Percentiles rank a stretch among this genome's conserved stretches.
Evolutionary conservation across 1,139 yeast genomes (phyloP).

Genomic region (Sugiyamaella paludigena): DNA sequence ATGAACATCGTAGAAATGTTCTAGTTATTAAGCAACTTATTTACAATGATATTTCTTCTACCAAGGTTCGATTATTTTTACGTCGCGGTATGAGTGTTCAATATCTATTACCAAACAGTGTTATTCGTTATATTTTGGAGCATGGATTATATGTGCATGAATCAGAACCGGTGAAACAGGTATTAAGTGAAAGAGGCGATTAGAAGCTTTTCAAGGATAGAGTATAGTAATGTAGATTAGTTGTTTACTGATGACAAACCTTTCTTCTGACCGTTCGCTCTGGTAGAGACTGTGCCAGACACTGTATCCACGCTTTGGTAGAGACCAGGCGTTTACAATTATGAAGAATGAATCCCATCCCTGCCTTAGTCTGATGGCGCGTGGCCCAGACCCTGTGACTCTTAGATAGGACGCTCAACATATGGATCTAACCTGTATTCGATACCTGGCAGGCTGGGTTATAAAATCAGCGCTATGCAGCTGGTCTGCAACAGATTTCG

Average conservation of each 20-base stretch:
- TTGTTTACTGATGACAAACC: neutral
- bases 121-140: conserved; percentile 90
- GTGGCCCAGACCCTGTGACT: too few species aligned
- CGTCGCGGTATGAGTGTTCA: conserved; percentile 97
- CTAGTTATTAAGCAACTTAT: conserved; percentile 92
- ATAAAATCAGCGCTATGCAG: too few species aligned
- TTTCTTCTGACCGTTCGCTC: neutral
- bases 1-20: conserved; percentile 90
- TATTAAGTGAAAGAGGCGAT: conserved; percentile 47
- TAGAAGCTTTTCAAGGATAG: conserved; percentile 11
- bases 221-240: neutral
- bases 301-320: too few species aligned
- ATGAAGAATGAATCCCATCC: too few species aligned
- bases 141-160: conserved; percentile 81
- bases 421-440: too few species aligned
- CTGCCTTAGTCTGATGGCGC: too few species aligned
- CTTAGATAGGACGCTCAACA: too few species aligned
- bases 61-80: conserved; percentile 87
- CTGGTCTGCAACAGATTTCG: too few species aligned
- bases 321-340: too few species aligned
- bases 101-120: conserved; percentile 88
- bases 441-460: too few species aligned
- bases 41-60: conserved; percentile 92
- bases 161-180: conserved; percentile 91
- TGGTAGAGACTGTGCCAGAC: too few species aligned